phyloP scores from a whole-genome alignment of 257 asterid genomes.

The Lantana camara region DNA sequence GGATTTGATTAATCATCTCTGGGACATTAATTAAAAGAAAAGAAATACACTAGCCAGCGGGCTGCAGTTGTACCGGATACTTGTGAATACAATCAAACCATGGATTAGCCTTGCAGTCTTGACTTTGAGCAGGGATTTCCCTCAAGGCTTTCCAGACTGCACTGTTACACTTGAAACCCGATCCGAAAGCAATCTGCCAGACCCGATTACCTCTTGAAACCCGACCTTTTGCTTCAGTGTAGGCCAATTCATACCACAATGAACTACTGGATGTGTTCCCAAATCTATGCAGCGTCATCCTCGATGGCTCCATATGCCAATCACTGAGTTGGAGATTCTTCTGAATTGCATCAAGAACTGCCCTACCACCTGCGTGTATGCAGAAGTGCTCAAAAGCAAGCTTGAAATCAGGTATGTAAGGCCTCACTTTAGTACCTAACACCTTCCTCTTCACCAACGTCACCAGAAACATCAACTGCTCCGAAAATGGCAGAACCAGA shows the following conservation, averaged over 20 bases:
- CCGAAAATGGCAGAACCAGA: slow-evolving; percentile 49
- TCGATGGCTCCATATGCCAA: slow-evolving; percentile 70
- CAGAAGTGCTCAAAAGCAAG: slow-evolving; percentile 66
- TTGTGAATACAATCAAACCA: slow-evolving; percentile 49
- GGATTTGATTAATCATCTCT: neutral
- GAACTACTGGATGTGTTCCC: slow-evolving; percentile 69
- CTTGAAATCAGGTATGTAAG: slow-evolving; percentile 62
- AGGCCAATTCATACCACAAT: slow-evolving; percentile 58
- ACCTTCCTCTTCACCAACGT: slow-evolving; percentile 42
- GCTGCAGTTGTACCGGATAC: slow-evolving; percentile 40
- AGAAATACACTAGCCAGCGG: neutral
- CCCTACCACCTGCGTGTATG: slow-evolving; percentile 62
- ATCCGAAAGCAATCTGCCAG: slow-evolving; percentile 69
- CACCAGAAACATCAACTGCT: slow-evolving; percentile 49
- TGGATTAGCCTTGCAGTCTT: slow-evolving; percentile 37
- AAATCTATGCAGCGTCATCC: slow-evolving; percentile 63
- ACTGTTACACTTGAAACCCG: slow-evolving; percentile 66
- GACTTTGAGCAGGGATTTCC: slow-evolving; percentile 28
- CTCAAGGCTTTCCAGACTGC: slow-evolving; percentile 58
- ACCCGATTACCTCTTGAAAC: slow-evolving; percentile 44
- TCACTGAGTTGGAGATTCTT: slow-evolving; percentile 52
- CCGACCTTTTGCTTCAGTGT: slow-evolving; percentile 50
- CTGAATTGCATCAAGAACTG: slow-evolving; percentile 56
- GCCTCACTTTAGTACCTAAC: slow-evolving; percentile 45
- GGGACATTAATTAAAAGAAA: neutral